Evolutionary conservation across 495 filamentous ascomycete genomes (phyloP).

Genomic region (Penicillium psychrofluorescens): DNA sequence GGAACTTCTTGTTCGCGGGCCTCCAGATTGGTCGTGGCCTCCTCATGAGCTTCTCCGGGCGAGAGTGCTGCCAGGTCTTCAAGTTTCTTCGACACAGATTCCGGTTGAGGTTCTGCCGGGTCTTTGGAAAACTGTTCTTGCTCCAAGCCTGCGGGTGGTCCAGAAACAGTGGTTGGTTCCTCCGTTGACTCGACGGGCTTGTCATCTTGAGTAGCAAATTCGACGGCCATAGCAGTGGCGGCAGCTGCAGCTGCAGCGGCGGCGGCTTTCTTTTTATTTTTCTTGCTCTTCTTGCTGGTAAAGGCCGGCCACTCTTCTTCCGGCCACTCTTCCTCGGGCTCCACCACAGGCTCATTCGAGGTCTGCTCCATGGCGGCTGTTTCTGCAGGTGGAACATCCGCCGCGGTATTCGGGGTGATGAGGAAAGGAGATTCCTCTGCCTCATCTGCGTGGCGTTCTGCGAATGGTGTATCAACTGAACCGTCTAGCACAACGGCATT

Average conservation of each 20-base stretch:
- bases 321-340: not conserved
- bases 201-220: slow-evolving; percentile 2
- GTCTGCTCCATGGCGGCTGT: slow-evolving; percentile 9
- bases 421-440: too few species aligned
- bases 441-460: too few species aligned
- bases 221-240: slow-evolving; percentile 2
- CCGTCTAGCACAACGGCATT: not conserved
- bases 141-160: not conserved
- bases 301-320: not conserved
- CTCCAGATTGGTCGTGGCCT: not conserved
- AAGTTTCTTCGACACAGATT: not conserved
- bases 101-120: not conserved
- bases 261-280: slow-evolving; percentile 12
- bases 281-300: slow-evolving; percentile 26
- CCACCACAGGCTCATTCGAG: slow-evolving; percentile 9
- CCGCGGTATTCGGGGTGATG: too few species aligned
- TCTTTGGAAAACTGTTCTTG: not conserved
- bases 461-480: too few species aligned
- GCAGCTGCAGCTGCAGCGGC: slow-evolving; percentile 1
- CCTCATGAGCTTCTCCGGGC: not conserved
- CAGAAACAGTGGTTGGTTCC: not conserved
- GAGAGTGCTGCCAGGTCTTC: slow-evolving; percentile 1
- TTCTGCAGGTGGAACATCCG: not conserved
- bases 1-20: not conserved
- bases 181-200: slow-evolving; percentile 2